phyloP scores from a whole-genome alignment of 2,329 filamentous ascomycete genomes.

The Orbilia oligospora region DNA sequence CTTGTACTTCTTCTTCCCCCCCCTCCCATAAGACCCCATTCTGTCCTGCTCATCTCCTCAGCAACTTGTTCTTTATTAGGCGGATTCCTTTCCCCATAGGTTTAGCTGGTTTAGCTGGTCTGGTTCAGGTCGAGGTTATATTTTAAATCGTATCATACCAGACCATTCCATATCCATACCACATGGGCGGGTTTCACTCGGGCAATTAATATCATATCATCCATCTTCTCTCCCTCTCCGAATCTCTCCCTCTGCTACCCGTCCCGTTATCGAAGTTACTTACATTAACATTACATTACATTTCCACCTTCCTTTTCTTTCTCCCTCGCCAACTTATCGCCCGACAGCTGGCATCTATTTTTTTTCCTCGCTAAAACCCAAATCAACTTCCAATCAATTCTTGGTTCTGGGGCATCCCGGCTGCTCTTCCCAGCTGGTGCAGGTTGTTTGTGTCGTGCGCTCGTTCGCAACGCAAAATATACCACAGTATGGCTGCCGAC shows the following conservation, averaged over 20 bases:
- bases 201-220: constrained; percentile 22
- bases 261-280: constrained; percentile 13
- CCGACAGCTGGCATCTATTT: constrained; percentile 22
- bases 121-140: not conserved
- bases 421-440: not conserved
- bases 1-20: no score
- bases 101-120: no score
- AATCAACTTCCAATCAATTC: constrained; percentile 12
- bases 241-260: not conserved
- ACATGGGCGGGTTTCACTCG: constrained; percentile 15
- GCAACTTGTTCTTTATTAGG: constrained; percentile 12
- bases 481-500: constrained; percentile 55
- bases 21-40: no score
- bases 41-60: not conserved
- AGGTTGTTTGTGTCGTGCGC: constrained; percentile 18
- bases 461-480: constrained; percentile 57
- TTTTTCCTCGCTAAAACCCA: constrained; percentile 53
- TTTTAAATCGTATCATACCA: not conserved
- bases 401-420: constrained; percentile 32
- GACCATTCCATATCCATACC: not conserved
- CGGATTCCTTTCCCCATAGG: not conserved
- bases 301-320: constrained; percentile 22
- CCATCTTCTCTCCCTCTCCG: not conserved
- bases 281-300: not conserved
- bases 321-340: constrained; percentile 21